These are phyloP conservation scores for Chrysoporthe cubensis DNA, from an alignment of 2,329 filamentous ascomycete genomes.

Conservation along the genomic window DNA sequence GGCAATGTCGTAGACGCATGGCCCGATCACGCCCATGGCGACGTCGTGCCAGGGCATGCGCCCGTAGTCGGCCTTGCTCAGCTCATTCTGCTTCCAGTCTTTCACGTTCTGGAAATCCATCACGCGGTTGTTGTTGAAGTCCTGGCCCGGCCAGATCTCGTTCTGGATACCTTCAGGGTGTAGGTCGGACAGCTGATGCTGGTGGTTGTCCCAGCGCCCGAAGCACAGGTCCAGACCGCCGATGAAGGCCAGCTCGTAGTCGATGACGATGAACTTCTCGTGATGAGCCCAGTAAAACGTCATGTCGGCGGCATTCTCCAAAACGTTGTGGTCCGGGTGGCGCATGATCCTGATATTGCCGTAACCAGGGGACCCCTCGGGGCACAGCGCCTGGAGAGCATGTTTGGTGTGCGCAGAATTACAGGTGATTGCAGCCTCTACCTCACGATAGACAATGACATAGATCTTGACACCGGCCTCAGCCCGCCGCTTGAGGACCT, in stretches of 20 bases:
- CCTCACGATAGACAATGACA: slow-evolving; percentile 89
- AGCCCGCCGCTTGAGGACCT: slow-evolving; percentile 83
- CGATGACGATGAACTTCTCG: slow-evolving; percentile 95
- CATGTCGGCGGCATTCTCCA: slow-evolving; percentile 94
- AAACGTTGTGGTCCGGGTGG: slow-evolving; percentile 92
- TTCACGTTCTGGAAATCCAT: slow-evolving; percentile 92
- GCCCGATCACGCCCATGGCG: slow-evolving; percentile 86
- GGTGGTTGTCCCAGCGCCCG: slow-evolving; percentile 87
- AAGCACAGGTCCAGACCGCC: slow-evolving; percentile 95
- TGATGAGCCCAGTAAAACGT: slow-evolving; percentile 98
- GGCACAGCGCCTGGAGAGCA: slow-evolving; percentile 77
- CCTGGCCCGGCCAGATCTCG: slow-evolving; percentile 92
- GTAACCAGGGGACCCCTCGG: slow-evolving; percentile 77
- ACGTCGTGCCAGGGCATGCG: slow-evolving; percentile 99
- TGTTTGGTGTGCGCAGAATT: slow-evolving; percentile 94
- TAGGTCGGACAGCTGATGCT: slow-evolving; percentile 84
- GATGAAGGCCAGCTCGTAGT: slow-evolving; percentile 89
- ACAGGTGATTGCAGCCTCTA: slow-evolving; percentile 80
- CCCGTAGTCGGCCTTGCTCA: slow-evolving; percentile 88
- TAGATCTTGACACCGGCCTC: slow-evolving; percentile 95
- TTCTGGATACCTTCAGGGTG: slow-evolving; percentile 81
- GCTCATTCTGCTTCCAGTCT: slow-evolving; percentile 91
- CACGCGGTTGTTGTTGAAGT: slow-evolving; percentile 97
- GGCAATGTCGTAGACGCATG: slow-evolving; percentile 89
- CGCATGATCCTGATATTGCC: slow-evolving; percentile 89